Percentiles rank a stretch among this genome's conserved stretches.
These are phyloP conservation scores for Amanita thiersii DNA, from an alignment of 768 basidiomycete genomes.

Conservation along the genomic window DNA sequence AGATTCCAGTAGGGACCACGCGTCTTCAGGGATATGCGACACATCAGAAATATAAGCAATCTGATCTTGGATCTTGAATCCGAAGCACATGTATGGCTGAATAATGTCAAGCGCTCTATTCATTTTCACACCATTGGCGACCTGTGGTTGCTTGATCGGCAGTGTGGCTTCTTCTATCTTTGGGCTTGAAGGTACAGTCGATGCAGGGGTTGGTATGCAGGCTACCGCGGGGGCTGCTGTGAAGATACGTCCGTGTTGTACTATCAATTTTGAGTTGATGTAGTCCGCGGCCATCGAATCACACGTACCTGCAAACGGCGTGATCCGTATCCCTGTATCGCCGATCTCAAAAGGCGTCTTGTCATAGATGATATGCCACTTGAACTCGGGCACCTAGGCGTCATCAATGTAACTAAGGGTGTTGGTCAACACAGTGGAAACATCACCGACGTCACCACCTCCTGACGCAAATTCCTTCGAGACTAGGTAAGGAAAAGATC, in stretches of 20 bases:
- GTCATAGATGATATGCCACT: constrained; percentile 76
- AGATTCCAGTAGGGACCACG: constrained; percentile 45
- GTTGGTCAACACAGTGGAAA: not conserved
- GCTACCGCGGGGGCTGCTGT: constrained; percentile 27
- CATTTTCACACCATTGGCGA: constrained; percentile 1
- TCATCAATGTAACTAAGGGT: not conserved
- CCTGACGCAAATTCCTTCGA: constrained; percentile 71
- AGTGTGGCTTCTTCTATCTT: constrained; percentile 21
- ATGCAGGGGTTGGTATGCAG: constrained; percentile 31
- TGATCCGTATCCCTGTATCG: constrained; percentile 52
- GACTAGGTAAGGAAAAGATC: constrained; percentile 78
- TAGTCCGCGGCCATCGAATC: not conserved
- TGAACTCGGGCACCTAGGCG: constrained; percentile 67
- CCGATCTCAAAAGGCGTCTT: constrained; percentile 58
- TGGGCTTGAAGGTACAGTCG: constrained; percentile 28
- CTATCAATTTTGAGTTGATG: constrained; percentile 22
- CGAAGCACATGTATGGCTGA: constrained; percentile 58
- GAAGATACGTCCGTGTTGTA: constrained; percentile 71
- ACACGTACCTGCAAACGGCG: constrained; percentile 56
- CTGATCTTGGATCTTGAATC: constrained; percentile 58
- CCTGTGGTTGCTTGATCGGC: constrained; percentile 12
- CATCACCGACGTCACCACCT: constrained; percentile 56
- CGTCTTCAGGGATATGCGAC: constrained; percentile 67
- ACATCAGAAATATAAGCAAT: constrained; percentile 81
- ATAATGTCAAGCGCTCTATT: constrained; percentile 21